Conservation (phyloP, 768 basidiomycete species). For the Macrolepiota albuminosa region DNA sequence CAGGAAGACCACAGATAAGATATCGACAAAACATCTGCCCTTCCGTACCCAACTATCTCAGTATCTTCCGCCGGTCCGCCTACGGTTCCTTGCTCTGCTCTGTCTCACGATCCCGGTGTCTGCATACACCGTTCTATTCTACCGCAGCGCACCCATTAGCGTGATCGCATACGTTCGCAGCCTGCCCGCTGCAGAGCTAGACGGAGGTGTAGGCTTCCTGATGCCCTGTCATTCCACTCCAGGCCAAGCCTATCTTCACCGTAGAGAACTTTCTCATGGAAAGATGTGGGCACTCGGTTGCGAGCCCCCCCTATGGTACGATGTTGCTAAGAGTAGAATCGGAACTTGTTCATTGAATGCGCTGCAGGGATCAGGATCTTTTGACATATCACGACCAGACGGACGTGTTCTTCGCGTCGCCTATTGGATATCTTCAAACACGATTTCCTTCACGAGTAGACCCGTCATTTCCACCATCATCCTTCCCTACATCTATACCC, state of each 20-base stretch:
- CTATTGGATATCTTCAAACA: conserved; percentile 54
- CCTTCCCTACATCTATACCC: conserved; percentile 46
- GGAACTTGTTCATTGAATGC: conserved; percentile 6
- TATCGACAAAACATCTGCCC: neutral
- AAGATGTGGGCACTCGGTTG: conserved; percentile 85
- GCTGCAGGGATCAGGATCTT: conserved; percentile 43
- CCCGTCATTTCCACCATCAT: conserved; percentile 59
- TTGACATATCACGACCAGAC: conserved; percentile 74
- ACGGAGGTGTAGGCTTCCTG: conserved; percentile 63
- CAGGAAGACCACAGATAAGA: conserved; percentile 1
- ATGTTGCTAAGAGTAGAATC: conserved; percentile 8
- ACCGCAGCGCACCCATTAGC: conserved; percentile 74
- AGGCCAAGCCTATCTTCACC: conserved; percentile 84
- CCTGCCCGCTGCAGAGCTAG: conserved; percentile 44
- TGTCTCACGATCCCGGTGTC: conserved; percentile 55
- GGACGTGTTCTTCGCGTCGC: conserved; percentile 72
- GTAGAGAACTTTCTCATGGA: conserved; percentile 52
- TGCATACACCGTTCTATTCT: conserved; percentile 69
- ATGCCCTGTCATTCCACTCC: conserved; percentile 99
- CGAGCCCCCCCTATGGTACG: conserved; percentile 86
- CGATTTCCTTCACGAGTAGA: conserved; percentile 69
- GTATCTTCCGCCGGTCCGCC: conserved; percentile 28
- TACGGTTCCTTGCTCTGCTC: conserved; percentile 35
- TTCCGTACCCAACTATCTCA: neutral
- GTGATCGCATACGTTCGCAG: conserved; percentile 66